These are phyloP conservation scores for Lactarius trivialis DNA, from an alignment of 768 basidiomycete species.

Conservation along the genomic window DNA sequence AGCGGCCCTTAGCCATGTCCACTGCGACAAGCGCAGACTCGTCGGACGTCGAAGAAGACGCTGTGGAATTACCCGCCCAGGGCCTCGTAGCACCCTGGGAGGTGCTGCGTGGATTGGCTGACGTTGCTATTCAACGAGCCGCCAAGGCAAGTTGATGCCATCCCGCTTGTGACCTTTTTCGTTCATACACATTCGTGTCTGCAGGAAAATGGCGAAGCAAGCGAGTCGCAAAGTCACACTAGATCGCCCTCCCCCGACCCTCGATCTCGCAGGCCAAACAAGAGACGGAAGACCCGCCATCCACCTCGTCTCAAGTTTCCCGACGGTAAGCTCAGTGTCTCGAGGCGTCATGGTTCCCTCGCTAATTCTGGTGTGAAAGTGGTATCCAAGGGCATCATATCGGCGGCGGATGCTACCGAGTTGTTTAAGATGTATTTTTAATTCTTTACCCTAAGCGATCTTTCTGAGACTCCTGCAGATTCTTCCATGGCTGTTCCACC, in stretches of 20 bases:
- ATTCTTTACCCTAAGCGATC: constrained; percentile 14
- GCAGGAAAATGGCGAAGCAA: constrained; percentile 72
- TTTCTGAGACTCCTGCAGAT: constrained; percentile 41
- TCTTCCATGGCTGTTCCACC: constrained; percentile 88
- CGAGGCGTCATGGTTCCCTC: background rate
- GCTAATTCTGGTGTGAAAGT: constrained; percentile 38
- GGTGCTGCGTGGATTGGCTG: constrained; percentile 72
- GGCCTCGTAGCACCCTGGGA: constrained; percentile 86
- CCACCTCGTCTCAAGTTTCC: constrained; percentile 58
- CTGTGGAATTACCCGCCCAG: constrained; percentile 71
- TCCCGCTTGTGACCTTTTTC: background rate
- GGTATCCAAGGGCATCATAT: constrained; percentile 75
- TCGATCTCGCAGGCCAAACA: constrained; percentile 58
- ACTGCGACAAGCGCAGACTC: constrained; percentile 74
- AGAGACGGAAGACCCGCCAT: constrained; percentile 67
- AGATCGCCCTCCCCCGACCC: constrained; percentile 65
- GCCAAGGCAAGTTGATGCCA: constrained; percentile 48
- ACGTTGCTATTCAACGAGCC: constrained; percentile 74
- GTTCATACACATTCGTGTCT: background rate
- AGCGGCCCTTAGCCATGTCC: constrained; percentile 57
- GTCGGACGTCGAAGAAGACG: constrained; percentile 80
- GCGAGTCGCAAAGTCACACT: constrained; percentile 69
- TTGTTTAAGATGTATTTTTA: constrained; percentile 71
- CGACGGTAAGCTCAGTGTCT: constrained; percentile 48
- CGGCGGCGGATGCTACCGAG: constrained; percentile 78